These are phyloP conservation scores for Eutrema japonicum DNA, from an alignment of 345 rosid species.

Conservation along the genomic window DNA sequence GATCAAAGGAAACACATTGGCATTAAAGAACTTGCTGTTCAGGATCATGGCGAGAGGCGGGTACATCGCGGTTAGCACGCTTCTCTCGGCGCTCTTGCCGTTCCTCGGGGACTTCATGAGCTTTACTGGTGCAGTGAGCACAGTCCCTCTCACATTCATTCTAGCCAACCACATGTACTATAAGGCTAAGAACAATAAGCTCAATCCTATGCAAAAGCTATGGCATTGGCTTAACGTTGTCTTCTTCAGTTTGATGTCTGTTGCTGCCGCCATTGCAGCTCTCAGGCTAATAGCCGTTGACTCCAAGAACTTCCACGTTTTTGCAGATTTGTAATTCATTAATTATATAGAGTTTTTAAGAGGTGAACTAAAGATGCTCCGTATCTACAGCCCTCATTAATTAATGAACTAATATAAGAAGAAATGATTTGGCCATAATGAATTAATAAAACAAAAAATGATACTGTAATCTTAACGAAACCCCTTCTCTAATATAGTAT, in stretches of 20 bases:
- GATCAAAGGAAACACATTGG: slow-evolving; percentile 63
- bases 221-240: slow-evolving; percentile 92
- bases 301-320: slow-evolving; percentile 76
- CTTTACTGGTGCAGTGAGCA: slow-evolving; percentile 84
- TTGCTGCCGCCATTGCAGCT: slow-evolving; percentile 76
- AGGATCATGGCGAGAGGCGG: slow-evolving; percentile 74
- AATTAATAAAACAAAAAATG: not conserved
- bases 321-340: slow-evolving; percentile 68
- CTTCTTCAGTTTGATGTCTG: slow-evolving; percentile 64
- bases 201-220: slow-evolving; percentile 51
- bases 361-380: too few species aligned
- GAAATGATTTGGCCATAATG: not conserved
- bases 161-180: slow-evolving; percentile 90
- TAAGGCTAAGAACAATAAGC: slow-evolving; percentile 55
- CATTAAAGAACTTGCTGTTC: slow-evolving; percentile 61
- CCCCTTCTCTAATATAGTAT: not conserved
- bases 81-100: slow-evolving; percentile 66
- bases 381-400: too few species aligned
- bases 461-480: not conserved
- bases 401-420: too few species aligned
- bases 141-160: slow-evolving; percentile 91
- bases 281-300: slow-evolving; percentile 72
- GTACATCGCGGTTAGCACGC: slow-evolving; percentile 67
- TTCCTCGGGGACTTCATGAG: slow-evolving; percentile 52
- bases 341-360: too few species aligned